Percentiles rank a stretch among this genome's conserved stretches.
These are phyloP conservation scores for Exophiala calicioides DNA, from an alignment of 2,329 filamentous ascomycete species.

Conservation along the genomic window DNA sequence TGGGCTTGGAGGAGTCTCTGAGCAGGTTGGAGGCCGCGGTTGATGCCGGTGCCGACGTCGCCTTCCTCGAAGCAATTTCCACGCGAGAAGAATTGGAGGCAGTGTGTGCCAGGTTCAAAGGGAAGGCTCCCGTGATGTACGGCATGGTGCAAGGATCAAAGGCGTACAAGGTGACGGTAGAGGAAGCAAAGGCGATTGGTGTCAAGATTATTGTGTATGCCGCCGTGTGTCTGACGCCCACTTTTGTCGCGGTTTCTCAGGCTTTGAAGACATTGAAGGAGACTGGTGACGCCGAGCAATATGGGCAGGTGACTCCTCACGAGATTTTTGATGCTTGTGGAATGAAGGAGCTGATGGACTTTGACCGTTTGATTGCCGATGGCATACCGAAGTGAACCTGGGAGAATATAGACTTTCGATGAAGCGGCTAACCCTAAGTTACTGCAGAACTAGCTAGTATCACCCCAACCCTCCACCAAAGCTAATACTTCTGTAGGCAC, in stretches of 20 bases:
- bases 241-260: conserved; percentile 40
- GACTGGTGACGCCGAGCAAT: conserved; percentile 38
- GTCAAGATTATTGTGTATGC: conserved; percentile 48
- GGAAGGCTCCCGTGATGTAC: conserved; percentile 42
- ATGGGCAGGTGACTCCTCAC: conserved; percentile 39
- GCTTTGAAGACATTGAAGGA: conserved; percentile 40
- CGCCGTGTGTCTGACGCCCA: conserved; percentile 43
- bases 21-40: conserved; percentile 39
- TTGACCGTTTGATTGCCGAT: no score
- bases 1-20: conserved; percentile 43
- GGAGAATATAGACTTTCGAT: no score
- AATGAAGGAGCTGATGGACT: conserved; percentile 40
- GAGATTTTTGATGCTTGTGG: conserved; percentile 45
- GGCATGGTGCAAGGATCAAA: conserved; percentile 49
- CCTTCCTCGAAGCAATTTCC: conserved; percentile 44
- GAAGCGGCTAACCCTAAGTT: no score
- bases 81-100: conserved; percentile 40
- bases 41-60: conserved; percentile 44
- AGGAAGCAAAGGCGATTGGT: conserved; percentile 42
- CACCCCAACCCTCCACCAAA: no score
- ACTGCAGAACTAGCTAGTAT: no score
- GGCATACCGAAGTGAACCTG: no score
- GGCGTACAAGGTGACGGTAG: conserved; percentile 40
- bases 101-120: conserved; percentile 36
- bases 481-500: no score